Base-by-base conservation (phyloP, 108 stramenopile genomes). In the Chaetoceros tenuissimus region DNA sequence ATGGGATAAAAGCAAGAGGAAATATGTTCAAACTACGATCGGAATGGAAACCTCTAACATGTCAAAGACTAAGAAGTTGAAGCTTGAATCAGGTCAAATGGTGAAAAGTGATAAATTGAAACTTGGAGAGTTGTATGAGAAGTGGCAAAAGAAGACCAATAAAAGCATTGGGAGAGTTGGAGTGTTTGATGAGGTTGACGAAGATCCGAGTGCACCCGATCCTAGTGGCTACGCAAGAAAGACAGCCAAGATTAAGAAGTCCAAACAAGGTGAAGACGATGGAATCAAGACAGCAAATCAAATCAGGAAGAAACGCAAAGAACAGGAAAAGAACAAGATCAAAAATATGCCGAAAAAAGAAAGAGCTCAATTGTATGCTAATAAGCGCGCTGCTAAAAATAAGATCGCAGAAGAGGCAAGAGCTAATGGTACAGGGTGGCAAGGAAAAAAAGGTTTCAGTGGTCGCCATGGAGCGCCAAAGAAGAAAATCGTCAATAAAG, bases 121-220 rank as follows among this genome's bases (percentile, higher is more conserved):
- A 66, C 76, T 94, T 21, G 97, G 97, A 0, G 95, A 96, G 57
- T 66, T 97, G 7, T 97, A 96, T 71, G 83, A 86, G 28, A 95
- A 94, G 62, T 97, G 97, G 97, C 89, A 94, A 52, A 93, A 94
- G 82, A 92, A 89, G 67, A 93, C 94, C 24, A 92, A 91, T 56
- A 81, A 82, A 13, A 87, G 87, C 44, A 73, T 96, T 60, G 90
- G 92, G 10, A 64, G 92, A 26, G 78, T 62, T 24, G 88, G 92
- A 60, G 81, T 94, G 0, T 90, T 94, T 72, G 92, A 94, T 73
- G 82, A 80, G 53, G 73, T 59, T 53, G 80, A 80, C 58, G 68
- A 55, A 45, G 76, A 71, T 29, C 69, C 43, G 29, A 67, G 47
- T 2, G 31, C 25, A 20, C 59, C 30, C 26, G 56, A 34, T 53